Conservation (phyloP, 202 grass and related monocot genomes). For the Panicum virgatum region DNA sequence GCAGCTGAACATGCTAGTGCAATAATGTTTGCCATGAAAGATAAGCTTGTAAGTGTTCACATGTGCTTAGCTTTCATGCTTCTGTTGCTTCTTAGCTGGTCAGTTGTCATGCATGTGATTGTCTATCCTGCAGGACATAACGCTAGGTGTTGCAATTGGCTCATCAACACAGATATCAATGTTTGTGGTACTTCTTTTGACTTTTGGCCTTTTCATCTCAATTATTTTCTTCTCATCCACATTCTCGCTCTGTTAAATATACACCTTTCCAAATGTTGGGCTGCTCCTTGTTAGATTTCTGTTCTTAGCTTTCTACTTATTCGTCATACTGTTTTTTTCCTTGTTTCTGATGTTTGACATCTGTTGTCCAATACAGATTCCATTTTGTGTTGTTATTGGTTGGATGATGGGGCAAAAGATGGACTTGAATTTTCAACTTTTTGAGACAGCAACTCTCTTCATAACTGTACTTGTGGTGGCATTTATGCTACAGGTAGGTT, state of each 20-base stretch:
- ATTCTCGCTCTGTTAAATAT: constrained; percentile 11
- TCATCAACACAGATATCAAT: constrained; percentile 97
- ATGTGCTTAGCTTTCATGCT: neutral
- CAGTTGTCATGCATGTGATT: constrained; percentile 22
- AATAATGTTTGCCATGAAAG: constrained; percentile 99
- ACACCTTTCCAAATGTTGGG: neutral
- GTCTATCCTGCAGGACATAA: constrained; percentile 73
- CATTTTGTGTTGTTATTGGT: constrained; percentile 84
- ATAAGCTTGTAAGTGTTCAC: constrained; percentile 77
- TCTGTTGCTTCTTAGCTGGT: constrained; percentile 9
- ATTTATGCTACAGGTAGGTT: constrained; percentile 85
- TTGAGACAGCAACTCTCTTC: constrained; percentile 81
- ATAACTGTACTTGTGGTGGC: constrained; percentile 84
- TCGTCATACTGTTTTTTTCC: neutral
- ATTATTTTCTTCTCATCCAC: constrained; percentile 1
- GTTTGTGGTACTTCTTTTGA: constrained; percentile 79
- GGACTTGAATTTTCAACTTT: constrained; percentile 91
- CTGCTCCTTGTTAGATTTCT: neutral
- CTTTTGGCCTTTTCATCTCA: constrained; percentile 12
- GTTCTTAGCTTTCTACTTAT: constrained; percentile 9
- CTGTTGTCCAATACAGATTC: constrained; percentile 59
- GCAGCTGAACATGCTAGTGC: constrained; percentile 97
- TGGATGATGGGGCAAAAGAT: constrained; percentile 87
- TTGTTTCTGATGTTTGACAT: constrained; percentile 24
- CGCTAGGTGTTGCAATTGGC: constrained; percentile 91